Evolutionary conservation across 2,329 filamentous ascomycete genomes (phyloP), one percentile per base, ranked within the genome.

Genomic region (Penicillium sp.): DNA sequence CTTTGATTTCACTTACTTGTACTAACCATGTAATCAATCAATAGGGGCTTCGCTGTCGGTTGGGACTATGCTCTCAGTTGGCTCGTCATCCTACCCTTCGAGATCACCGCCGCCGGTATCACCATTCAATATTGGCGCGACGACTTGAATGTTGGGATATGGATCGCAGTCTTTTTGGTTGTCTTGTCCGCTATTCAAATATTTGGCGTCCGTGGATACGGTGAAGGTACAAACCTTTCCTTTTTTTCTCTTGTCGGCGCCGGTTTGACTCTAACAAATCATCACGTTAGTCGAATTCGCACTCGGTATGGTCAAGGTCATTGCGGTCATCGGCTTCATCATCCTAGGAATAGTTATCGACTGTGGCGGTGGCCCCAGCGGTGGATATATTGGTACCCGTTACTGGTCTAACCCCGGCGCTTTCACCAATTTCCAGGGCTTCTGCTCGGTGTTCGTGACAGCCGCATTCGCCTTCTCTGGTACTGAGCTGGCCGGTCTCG

Each of bases 71-170:
- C 91, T 5, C 78, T 96, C 66, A 89, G 93, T 76, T 96, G 93
- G 92, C 84, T 95, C 1, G 85, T 91, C 45, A 87, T 93, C 0
- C 77, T 96, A 28, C 92, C 92, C 0, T 83, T 96, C 51, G 92
- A 96, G 75, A 88, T 96, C 33, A 83, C 82, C 24, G 84, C 84
- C 24, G 84, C 84, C 4, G 79, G 81, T 58, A 78, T 85, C 57
- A 86, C 84, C 2, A 85, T 87, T 61, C 61, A 76, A 24, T 88
- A 79, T 73, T 87, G 85, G 85, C 65, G 65, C 37, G 72, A 76
- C 0, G 80, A 81, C 59, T 78, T 87, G 58, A 84, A 81, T 67
- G 76, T 82, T 42, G 84, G 80, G 9, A 79, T 86, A 51, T 88
- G 85, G 84, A 82, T 88, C 49, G 79, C 83, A 8, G 78, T 86